Conservation (phyloP, 1,284 basidiomycete genomes). For the Puccinia sorghi region DNA sequence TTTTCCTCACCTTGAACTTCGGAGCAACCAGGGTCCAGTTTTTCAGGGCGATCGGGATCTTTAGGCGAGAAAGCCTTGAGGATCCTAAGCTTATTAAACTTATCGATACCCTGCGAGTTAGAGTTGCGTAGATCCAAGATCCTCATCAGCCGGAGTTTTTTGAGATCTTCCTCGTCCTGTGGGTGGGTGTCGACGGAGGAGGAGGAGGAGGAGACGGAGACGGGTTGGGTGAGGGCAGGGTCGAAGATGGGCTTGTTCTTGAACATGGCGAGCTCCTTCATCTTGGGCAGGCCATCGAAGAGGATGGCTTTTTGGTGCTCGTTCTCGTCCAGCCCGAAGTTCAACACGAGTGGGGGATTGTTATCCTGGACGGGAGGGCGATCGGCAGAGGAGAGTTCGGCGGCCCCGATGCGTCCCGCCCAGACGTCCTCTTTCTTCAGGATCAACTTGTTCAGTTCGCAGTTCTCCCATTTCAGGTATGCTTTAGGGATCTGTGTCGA, state of each 20-base stretch:
- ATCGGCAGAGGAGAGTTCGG: not conserved
- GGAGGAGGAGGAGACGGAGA: not conserved
- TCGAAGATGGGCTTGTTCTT: constrained; percentile 27
- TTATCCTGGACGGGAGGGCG: not conserved
- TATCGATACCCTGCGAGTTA: constrained; percentile 42
- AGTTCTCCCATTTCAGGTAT: constrained; percentile 34
- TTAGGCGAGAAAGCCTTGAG: constrained; percentile 40
- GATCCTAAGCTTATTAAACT: constrained; percentile 43
- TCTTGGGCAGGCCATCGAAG: constrained; percentile 32
- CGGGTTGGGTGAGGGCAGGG: constrained; percentile 1
- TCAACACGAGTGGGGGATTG: constrained; percentile 12
- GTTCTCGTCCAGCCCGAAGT: constrained; percentile 39
- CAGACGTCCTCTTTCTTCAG: constrained; percentile 45
- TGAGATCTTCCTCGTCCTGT: constrained; percentile 5
- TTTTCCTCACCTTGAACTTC: constrained; percentile 44
- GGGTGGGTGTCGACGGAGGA: not conserved
- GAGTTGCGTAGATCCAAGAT: constrained; percentile 48
- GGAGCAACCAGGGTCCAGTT: constrained; percentile 45
- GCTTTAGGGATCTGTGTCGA: constrained; percentile 31
- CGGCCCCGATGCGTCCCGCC: constrained; percentile 1
- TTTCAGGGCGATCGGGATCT: constrained; percentile 7
- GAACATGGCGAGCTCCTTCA: not conserved
- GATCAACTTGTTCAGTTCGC: constrained; percentile 41
- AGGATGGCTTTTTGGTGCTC: constrained; percentile 28
- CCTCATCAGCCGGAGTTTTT: constrained; percentile 17